phyloP scores from a whole-genome alignment of 1,284 basidiomycete genomes.

The Cerioporus squamosus region DNA sequence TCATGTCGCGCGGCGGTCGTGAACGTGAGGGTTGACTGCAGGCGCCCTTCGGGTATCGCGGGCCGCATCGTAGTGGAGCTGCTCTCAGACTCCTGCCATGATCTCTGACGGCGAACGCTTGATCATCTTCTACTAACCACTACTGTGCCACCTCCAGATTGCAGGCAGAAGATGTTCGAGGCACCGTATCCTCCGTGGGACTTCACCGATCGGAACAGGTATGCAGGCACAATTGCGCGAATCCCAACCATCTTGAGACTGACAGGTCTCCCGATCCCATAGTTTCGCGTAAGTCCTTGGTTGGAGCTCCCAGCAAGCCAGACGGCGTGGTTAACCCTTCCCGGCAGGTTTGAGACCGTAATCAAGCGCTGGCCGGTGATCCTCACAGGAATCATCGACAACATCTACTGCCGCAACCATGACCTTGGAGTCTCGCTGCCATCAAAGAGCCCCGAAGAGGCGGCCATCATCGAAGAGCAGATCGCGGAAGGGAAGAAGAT shows the following conservation, averaged over 20 bases:
- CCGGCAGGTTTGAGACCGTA: conserved; percentile 58
- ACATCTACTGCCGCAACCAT: conserved; percentile 64
- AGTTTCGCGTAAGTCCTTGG: conserved; percentile 28
- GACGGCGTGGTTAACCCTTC: too few species aligned
- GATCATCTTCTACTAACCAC: not conserved
- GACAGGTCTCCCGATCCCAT: not conserved
- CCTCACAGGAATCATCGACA: conserved; percentile 79
- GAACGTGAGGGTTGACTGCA: too few species aligned
- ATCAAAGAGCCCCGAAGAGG: conserved; percentile 24
- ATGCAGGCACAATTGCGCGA: not conserved
- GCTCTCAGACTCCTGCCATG: too few species aligned
- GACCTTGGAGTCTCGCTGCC: conserved; percentile 40
- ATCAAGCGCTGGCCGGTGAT: conserved; percentile 89
- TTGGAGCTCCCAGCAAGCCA: not conserved
- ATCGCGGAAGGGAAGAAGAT: conserved; percentile 78
- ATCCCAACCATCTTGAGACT: not conserved
- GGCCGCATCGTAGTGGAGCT: not conserved
- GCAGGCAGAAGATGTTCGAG: conserved; percentile 19
- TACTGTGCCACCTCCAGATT: not conserved
- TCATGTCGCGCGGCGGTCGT: too few species aligned
- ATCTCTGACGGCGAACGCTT: too few species aligned
- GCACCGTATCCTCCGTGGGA: conserved; percentile 31
- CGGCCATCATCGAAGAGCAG: conserved; percentile 39
- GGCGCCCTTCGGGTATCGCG: not conserved
- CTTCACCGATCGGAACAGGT: conserved; percentile 28